Evolutionary conservation across 2,329 filamentous ascomycete species (phyloP).

Genomic region (Alternaria sp.): DNA sequence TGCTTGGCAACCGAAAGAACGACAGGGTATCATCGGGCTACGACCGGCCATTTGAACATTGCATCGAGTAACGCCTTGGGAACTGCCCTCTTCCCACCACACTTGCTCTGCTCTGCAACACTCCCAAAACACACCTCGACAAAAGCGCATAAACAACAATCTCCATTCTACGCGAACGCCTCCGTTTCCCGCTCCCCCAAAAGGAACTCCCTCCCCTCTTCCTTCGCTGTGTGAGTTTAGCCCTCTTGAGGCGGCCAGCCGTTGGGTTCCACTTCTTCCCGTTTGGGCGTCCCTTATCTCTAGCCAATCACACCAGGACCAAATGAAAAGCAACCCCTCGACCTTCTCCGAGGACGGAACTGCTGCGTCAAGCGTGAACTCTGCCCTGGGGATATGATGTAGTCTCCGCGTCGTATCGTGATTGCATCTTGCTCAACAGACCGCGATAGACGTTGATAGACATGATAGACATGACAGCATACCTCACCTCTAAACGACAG

Average conservation of each 20-base stretch:
- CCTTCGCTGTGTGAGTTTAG: not conserved
- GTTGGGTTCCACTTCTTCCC: slow-evolving; percentile 20
- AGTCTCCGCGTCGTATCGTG: not conserved
- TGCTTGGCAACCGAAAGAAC: slow-evolving; percentile 14
- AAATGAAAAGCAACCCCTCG: slow-evolving; percentile 1
- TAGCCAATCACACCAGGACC: slow-evolving; percentile 31
- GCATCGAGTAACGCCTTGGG: slow-evolving; percentile 11
- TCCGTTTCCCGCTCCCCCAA: slow-evolving; percentile 4
- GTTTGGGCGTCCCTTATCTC: slow-evolving; percentile 35
- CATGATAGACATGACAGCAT: not conserved
- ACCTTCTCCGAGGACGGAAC: slow-evolving; percentile 24
- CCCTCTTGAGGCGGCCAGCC: slow-evolving; percentile 14
- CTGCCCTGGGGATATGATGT: slow-evolving; percentile 14
- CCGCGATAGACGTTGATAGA: not conserved
- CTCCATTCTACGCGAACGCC: slow-evolving; percentile 6
- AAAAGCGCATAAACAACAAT: not conserved
- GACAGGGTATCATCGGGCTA: slow-evolving; percentile 18
- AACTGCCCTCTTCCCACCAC: not conserved
- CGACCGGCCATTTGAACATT: slow-evolving; percentile 17
- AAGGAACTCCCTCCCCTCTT: not conserved
- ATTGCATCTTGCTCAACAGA: not conserved
- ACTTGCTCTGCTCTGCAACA: not conserved
- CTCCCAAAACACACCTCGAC: not conserved
- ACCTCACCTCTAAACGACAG: not conserved
- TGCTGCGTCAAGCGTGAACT: slow-evolving; percentile 20